A percentile compares a stretch with the other conserved stretches of the same genome.
phyloP scores from a whole-genome alignment of 495 filamentous ascomycete species.

The Antarctomyces pellizariae region DNA sequence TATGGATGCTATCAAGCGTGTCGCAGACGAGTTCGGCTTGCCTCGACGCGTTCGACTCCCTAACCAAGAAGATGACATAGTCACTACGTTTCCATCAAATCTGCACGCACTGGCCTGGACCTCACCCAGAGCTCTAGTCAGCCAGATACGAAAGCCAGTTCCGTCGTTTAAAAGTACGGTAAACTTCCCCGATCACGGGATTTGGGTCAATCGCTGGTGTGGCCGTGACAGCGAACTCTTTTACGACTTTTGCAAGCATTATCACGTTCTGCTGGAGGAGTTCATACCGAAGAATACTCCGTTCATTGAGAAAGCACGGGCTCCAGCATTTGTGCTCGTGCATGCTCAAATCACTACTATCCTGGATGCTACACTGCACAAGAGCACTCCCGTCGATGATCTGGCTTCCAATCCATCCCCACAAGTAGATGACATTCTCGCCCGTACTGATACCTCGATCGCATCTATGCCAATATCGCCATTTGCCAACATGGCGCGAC shows the following conservation, averaged over 20 bases:
- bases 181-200: slow-evolving; percentile 50
- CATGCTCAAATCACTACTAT: slow-evolving; percentile 67
- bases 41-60: slow-evolving; percentile 18
- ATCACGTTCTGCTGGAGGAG: slow-evolving; percentile 59
- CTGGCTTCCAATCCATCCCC: slow-evolving; percentile 32
- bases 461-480: slow-evolving; percentile 43
- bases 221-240: slow-evolving; percentile 83
- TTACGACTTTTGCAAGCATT: slow-evolving; percentile 84
- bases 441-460: slow-evolving; percentile 46
- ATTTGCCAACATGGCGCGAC: slow-evolving; percentile 41
- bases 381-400: slow-evolving; percentile 29
- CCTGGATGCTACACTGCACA: slow-evolving; percentile 69
- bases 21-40: slow-evolving; percentile 38
- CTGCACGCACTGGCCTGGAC: slow-evolving; percentile 50
- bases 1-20: slow-evolving; percentile 38
- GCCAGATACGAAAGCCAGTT: slow-evolving; percentile 41
- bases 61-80: slow-evolving; percentile 28
- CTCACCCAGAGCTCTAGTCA: slow-evolving; percentile 34
- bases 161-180: too few species aligned
- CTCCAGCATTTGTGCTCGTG: slow-evolving; percentile 62
- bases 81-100: slow-evolving; percentile 45
- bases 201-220: slow-evolving; percentile 70
- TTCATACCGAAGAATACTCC: slow-evolving; percentile 42
- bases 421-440: slow-evolving; percentile 57
- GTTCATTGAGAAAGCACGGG: slow-evolving; percentile 38